These are phyloP conservation scores for Scheffersomyces segobiensis DNA, from an alignment of 1,139 yeast species.

Conservation along the genomic window DNA sequence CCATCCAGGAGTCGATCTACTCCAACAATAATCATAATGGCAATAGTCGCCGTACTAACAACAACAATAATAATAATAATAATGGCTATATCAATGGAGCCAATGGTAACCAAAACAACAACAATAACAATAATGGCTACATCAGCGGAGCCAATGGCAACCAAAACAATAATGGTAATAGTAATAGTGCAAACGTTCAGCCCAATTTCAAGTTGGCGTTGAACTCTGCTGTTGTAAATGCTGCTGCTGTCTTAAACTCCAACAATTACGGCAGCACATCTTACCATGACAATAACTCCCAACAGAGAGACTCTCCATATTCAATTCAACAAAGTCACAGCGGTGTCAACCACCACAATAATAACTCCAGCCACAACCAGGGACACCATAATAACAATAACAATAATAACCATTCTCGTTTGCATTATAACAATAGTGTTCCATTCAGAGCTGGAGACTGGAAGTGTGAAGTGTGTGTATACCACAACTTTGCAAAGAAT, in stretches of 20 bases:
- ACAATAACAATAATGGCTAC: constrained; percentile 8
- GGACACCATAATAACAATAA: constrained; percentile 17
- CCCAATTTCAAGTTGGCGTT: constrained; percentile 12
- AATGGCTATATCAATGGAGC: constrained; percentile 6
- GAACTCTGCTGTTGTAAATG: constrained; percentile 11
- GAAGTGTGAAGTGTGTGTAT: constrained; percentile 87
- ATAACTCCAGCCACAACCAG: constrained; percentile 10
- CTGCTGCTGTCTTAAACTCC: constrained; percentile 14
- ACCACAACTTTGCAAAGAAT: constrained; percentile 93
- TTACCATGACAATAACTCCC: constrained; percentile 5
- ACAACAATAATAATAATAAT: constrained; percentile 6
- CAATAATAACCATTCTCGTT: constrained; percentile 16
- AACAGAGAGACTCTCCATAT: constrained; percentile 4
- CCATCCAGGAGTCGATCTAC: constrained; percentile 57
- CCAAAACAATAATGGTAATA: constrained; percentile 10
- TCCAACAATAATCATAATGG: constrained; percentile 15
- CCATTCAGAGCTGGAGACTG: constrained; percentile 98
- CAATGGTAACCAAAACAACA: not conserved
- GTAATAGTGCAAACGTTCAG: constrained; percentile 15
- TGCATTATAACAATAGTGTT: constrained; percentile 46
- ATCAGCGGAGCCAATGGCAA: constrained; percentile 2
- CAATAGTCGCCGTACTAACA: constrained; percentile 7
- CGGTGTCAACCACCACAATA: constrained; percentile 7
- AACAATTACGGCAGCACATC: constrained; percentile 9
- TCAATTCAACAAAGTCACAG: constrained; percentile 1